phyloP scores from a whole-genome alignment of 768 basidiomycete genomes.

The Ephemerocybe angulata region DNA sequence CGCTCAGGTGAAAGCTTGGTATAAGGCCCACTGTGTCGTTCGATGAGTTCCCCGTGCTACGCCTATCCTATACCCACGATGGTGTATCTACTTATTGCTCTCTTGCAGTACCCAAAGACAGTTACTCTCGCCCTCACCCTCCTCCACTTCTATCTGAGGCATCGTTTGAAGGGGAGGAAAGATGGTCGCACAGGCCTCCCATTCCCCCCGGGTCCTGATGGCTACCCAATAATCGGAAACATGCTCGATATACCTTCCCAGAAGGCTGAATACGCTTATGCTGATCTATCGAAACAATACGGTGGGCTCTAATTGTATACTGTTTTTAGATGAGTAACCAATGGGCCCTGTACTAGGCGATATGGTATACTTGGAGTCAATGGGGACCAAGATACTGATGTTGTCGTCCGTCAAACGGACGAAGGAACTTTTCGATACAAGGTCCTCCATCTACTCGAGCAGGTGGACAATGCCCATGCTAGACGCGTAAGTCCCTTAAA shows the following conservation, averaged over 20 bases:
- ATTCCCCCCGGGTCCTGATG: background rate
- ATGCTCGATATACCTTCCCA: conserved; percentile 1
- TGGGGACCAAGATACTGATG: conserved; percentile 10
- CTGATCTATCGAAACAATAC: background rate
- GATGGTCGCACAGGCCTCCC: background rate
- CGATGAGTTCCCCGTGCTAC: too few relatives aligned
- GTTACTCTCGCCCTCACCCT: background rate
- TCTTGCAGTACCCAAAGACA: background rate
- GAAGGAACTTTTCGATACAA: conserved; percentile 13
- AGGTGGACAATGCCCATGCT: too few relatives aligned
- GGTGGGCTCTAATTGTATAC: background rate
- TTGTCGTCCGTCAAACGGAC: conserved; percentile 7
- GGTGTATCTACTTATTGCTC: too few relatives aligned
- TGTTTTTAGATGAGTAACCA: background rate
- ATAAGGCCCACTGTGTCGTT: too few relatives aligned
- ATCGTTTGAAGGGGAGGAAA: background rate
- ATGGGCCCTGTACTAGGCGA: conserved; percentile 9
- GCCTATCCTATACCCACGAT: too few relatives aligned
- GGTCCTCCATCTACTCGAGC: conserved; percentile 16
- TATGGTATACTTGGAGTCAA: conserved; percentile 14
- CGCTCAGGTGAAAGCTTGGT: too few relatives aligned
- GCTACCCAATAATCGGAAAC: conserved; percentile 7
- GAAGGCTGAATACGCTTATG: background rate
- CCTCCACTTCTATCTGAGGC: background rate
- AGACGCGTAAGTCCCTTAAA: too few relatives aligned